Evolutionary conservation across 345 rosid species (phyloP).

Genomic region (Lumnitzera littorea): DNA sequence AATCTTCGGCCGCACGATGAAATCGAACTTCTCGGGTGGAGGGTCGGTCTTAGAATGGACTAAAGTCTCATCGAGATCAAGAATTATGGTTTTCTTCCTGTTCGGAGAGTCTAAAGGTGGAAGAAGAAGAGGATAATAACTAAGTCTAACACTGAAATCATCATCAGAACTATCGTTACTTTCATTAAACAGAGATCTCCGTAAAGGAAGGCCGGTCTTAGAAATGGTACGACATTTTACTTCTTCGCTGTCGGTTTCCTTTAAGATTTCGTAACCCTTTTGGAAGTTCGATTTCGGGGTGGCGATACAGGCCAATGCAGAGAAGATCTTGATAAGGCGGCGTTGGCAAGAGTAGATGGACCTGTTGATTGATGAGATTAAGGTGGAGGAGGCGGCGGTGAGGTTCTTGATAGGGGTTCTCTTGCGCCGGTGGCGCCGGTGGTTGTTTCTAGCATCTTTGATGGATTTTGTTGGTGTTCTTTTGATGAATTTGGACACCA

Average conservation of each 20-base stretch:
- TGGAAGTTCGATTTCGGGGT: slow-evolving; percentile 27
- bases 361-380: slow-evolving; percentile 55
- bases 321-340: slow-evolving; percentile 57
- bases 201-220: slow-evolving; percentile 1
- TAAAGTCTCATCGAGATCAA: slow-evolving; percentile 87
- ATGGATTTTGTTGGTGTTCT: slow-evolving; percentile 39
- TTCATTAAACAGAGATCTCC: slow-evolving; percentile 25
- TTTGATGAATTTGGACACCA: slow-evolving; percentile 51
- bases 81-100: slow-evolving; percentile 52
- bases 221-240: neutral
- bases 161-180: slow-evolving; percentile 7
- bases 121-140: slow-evolving; percentile 9
- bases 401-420: slow-evolving; percentile 23
- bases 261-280: slow-evolving; percentile 55
- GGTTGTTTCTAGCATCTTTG: slow-evolving; percentile 21
- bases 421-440: slow-evolving; percentile 25
- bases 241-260: slow-evolving; percentile 9
- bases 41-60: slow-evolving; percentile 78
- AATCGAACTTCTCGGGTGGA: slow-evolving; percentile 53
- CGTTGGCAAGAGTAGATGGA: slow-evolving; percentile 54
- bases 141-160: too few species aligned
- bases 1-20: slow-evolving; percentile 53
- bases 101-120: slow-evolving; percentile 25
- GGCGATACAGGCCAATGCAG: slow-evolving; percentile 35
- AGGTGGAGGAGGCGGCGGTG: slow-evolving; percentile 24